Evolutionary conservation across 768 basidiomycete species (phyloP), one percentile per base, ranked within the genome.

Genomic region (Phlebiopsis flavidoalba): DNA sequence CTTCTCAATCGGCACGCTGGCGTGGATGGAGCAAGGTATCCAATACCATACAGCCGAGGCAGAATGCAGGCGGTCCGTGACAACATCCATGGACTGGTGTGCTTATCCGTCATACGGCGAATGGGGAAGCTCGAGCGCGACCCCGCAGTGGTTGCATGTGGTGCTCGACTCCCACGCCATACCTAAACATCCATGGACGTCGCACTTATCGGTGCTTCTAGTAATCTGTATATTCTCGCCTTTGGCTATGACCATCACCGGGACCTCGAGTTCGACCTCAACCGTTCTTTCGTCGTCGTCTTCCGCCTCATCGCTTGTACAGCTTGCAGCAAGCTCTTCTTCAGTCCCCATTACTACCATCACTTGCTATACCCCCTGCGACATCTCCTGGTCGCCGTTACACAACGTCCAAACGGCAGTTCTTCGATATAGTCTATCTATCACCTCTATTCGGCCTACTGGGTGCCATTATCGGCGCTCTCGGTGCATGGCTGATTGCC

Each of bases 21-120:
- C 50, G n/a, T n/a, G n/a, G n/a, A n/a, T n/a, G n/a, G n/a, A n/a
- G 15, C 21, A 8, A 46, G 15, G 14, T 26, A 19, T 52, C 52
- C 4, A 37, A 21, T 8, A 37, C 26, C 11, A 17, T 56, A 46
- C 21, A 17, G 24, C 49, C 43, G 8, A 43, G 58, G 22, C 58
- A 59, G 40, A 40, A 51, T 31, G 8, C 21, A 5, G 40, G 10
- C 17, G 17, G 17, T 11, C 33, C 46, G 21, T 52, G 19, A 53
- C 40, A 10, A 40, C 56, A 5, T 10, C 63, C 11, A 60, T 71
- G 14, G 63, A 71, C 57, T 74, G 73, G 73, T 74, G 73, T 72
- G 72, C 73, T 0, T 74, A 72, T 54, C 71, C 72, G 0, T 53
- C 72, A 0, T 71, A 68, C 67, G 63, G 67, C 4, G 61, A 66